Evolutionary conservation across 345 rosid genomes (phyloP), one percentile per base, ranked within the genome.

Genomic region (Hibiscus mutabilis): DNA sequence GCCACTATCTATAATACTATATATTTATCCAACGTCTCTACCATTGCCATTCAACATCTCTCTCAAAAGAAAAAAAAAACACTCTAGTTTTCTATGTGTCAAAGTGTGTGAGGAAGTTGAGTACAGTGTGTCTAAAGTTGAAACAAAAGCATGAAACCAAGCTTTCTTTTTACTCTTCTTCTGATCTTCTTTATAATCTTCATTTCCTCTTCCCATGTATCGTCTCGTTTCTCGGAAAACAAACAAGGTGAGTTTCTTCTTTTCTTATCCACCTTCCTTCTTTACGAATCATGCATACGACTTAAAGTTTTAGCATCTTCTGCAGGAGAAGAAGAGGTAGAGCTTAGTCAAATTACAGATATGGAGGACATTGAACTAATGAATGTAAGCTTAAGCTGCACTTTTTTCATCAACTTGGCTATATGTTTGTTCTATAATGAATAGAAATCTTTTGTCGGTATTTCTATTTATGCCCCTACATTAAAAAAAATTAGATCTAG

Each of bases 111-210:
- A 5, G 2, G 9, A 6, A 51, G 22, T 22, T 21, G 8, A 40
- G 52, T 2, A 25, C 0, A 14, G 70, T 37, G 64, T 51, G 16
- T 47, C 19, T 22, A 18, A 70, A 49, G 49, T 62, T 22, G 14
- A 78, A 70, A 76, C 69, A 67, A 40, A 40, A 40, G 44, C 44
- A 86, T 85, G 94, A 86, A 82, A 85, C 84, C 46, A 40, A 75
- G 40, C 79, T 63, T 81, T 37, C 68, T 24, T 78, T 74, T 73
- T 40, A 25, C 14, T 74, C 66, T 60, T 73, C 79, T 79, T 73
- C 73, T 89, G 58, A 60, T 83, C 78, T 67, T 82, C 47, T 47
- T 81, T 44, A 72, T 73, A 51, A 18, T 81, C 63, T 71, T 83
- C 2, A 29, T 75, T 60, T 60, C 67, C 62, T 75, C 81, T 64